Evolutionary conservation across 2,329 filamentous ascomycete genomes (phyloP).

Genomic region (Aspergillus neoniger): DNA sequence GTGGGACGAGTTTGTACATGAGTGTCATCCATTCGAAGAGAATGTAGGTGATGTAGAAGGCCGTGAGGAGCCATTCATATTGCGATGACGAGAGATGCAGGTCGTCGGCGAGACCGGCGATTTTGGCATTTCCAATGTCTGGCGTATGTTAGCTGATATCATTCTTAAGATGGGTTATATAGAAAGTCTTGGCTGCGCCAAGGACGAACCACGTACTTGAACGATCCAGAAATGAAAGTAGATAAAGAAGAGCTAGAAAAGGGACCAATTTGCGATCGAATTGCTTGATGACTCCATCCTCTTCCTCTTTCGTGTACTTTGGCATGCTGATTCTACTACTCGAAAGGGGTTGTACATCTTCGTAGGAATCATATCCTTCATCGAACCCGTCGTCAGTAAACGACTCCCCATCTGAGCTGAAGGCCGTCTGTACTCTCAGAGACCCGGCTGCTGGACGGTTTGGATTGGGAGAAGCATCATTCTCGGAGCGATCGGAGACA

Average conservation of each 20-base stretch:
- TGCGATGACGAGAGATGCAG: slow-evolving; percentile 56
- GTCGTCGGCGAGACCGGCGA: slow-evolving; percentile 59
- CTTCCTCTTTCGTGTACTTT: slow-evolving; percentile 63
- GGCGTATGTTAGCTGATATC: slow-evolving; percentile 8
- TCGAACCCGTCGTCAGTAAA: slow-evolving; percentile 29
- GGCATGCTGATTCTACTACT: slow-evolving; percentile 26
- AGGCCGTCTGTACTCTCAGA: slow-evolving; percentile 39
- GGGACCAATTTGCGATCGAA: slow-evolving; percentile 76
- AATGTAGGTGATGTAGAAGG: slow-evolving; percentile 67
- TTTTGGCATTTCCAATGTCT: slow-evolving; percentile 65
- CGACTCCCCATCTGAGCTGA: slow-evolving; percentile 24
- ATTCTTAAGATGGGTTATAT: neutral
- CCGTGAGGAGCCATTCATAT: slow-evolving; percentile 63
- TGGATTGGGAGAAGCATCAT: slow-evolving; percentile 16
- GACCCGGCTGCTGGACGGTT: slow-evolving; percentile 23
- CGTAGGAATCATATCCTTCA: slow-evolving; percentile 32
- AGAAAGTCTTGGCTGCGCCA: neutral
- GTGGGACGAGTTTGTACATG: slow-evolving; percentile 61
- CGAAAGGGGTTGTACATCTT: slow-evolving; percentile 20
- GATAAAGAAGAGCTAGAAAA: slow-evolving; percentile 79
- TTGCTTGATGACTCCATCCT: slow-evolving; percentile 68
- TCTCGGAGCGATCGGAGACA: slow-evolving; percentile 35
- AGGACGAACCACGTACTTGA: slow-evolving; percentile 62
- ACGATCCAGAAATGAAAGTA: slow-evolving; percentile 82
- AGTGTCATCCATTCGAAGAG: slow-evolving; percentile 68